A percentile compares a stretch with the other conserved stretches of the same genome.
These are phyloP conservation scores for Pythium insidiosum DNA, from an alignment of 352 stramenopile genomes.

Conservation along the genomic window DNA sequence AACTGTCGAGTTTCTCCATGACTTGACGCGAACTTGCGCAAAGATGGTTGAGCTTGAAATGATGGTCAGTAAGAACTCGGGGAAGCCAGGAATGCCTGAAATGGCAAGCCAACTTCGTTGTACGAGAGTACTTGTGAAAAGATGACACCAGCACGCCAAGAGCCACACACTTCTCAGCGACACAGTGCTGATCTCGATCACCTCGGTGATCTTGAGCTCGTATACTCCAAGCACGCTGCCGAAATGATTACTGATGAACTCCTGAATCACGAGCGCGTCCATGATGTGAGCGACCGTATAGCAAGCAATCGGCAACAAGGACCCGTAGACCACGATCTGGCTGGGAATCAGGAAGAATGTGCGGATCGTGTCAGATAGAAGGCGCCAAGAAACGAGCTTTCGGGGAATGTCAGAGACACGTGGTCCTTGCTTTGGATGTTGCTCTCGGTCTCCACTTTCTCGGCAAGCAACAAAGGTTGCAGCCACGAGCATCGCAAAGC, in stretches of 20 bases:
- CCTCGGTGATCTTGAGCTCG: neutral
- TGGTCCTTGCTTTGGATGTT: no score
- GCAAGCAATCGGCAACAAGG: neutral
- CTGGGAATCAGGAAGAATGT: no score
- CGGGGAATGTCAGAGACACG: no score
- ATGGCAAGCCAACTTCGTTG: neutral
- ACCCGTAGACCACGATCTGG: conserved; percentile 6
- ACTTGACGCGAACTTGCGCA: neutral
- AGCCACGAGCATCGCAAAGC: conserved; percentile 1
- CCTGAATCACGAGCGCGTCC: conserved; percentile 1
- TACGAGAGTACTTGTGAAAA: neutral
- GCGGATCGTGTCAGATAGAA: no score
- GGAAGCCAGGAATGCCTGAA: neutral
- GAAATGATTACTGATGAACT: neutral
- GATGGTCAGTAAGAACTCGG: conserved; percentile 3
- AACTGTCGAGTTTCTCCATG: neutral
- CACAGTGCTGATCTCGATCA: neutral
- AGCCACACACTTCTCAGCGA: conserved; percentile 3
- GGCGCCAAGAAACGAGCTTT: no score
- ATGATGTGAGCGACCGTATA: conserved; percentile 1
- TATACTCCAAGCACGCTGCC: neutral
- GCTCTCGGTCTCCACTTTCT: no score
- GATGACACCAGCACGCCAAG: neutral
- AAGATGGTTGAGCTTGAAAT: neutral
- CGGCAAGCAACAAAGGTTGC: neutral